Evolutionary conservation across 352 stramenopile genomes (phyloP).

Genomic region (Pythium aphanidermatum): DNA sequence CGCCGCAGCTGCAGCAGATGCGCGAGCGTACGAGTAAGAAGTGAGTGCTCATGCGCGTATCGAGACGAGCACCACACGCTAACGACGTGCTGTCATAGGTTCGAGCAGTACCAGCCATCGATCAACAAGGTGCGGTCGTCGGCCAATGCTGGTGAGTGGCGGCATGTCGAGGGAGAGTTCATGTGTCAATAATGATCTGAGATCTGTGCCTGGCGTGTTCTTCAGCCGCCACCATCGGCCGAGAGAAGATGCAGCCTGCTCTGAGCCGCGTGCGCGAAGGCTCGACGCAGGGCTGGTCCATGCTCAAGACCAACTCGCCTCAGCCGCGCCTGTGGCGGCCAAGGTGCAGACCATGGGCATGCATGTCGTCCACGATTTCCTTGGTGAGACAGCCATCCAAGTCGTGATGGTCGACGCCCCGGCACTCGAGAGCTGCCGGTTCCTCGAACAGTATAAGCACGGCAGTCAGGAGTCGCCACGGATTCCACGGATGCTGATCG

Average conservation of each 20-base stretch:
- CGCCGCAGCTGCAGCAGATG: conserved; percentile 28
- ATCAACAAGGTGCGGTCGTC: conserved; percentile 71
- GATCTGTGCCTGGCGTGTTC: not conserved
- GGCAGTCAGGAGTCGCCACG: conserved; percentile 15
- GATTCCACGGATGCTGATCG: conserved; percentile 35
- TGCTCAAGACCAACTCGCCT: conserved; percentile 73
- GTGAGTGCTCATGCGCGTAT: conserved; percentile 2
- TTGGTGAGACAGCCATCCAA: conserved; percentile 53
- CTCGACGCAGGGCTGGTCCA: conserved; percentile 72
- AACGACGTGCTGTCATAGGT: conserved; percentile 18
- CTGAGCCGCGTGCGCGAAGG: conserved; percentile 62
- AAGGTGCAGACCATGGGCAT: conserved; percentile 71
- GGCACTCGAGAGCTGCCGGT: conserved; percentile 31
- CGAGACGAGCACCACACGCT: not conserved
- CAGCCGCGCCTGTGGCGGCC: conserved; percentile 63
- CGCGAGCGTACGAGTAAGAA: conserved; percentile 26
- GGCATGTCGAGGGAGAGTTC: not conserved
- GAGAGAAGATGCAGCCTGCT: conserved; percentile 41
- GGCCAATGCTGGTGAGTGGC: conserved; percentile 41
- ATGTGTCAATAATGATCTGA: not conserved
- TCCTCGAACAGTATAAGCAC: conserved; percentile 56
- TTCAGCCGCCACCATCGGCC: conserved; percentile 34
- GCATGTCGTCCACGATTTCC: conserved; percentile 64
- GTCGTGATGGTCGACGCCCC: conserved; percentile 46
- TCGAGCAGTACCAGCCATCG: conserved; percentile 69